These are phyloP conservation scores for Coccomyxa sp. DNA, from an alignment of 139 green algal genomes.

Conservation along the genomic window DNA sequence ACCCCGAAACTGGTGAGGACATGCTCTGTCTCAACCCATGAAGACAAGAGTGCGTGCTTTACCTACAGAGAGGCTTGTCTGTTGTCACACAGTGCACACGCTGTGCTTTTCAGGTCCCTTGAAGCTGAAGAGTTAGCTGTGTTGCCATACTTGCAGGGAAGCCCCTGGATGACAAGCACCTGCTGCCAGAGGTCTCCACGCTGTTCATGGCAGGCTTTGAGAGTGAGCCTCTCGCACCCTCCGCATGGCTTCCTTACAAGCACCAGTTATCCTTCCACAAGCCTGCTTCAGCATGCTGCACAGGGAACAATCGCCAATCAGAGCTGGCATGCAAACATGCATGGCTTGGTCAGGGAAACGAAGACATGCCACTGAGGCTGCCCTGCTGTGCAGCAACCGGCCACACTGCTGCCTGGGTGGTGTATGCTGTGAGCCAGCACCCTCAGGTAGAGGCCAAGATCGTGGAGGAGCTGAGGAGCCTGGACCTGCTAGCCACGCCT, in stretches of 20 bases:
- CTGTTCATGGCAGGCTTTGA: conserved; percentile 39
- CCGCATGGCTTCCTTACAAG: too few relatives aligned
- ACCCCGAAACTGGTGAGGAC: conserved; percentile 5
- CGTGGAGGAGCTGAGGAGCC: conserved; percentile 10
- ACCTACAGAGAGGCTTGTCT: neutral
- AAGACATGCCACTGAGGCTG: too few relatives aligned
- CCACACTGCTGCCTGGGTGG: neutral
- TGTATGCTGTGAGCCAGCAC: neutral
- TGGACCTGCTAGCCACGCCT: conserved; percentile 10
- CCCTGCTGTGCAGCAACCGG: neutral
- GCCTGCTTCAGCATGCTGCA: too few relatives aligned
- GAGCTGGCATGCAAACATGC: too few relatives aligned
- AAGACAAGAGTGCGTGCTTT: neutral
- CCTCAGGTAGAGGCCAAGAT: conserved; percentile 12
- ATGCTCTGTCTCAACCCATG: neutral
- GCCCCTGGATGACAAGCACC: conserved; percentile 8
- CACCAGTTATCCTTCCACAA: too few relatives aligned
- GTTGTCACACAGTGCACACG: neutral
- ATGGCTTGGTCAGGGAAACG: too few relatives aligned
- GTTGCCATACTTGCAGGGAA: neutral
- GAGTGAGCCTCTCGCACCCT: conserved; percentile 9
- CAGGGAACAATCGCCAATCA: too few relatives aligned
- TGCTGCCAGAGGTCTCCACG: conserved; percentile 17
- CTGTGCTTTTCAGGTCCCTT: neutral
- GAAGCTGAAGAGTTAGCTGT: neutral